A percentile compares a stretch with the other conserved stretches of the same genome.
phyloP scores from a whole-genome alignment of 805 yeast species.

The Zygoascus ofunaensis region DNA sequence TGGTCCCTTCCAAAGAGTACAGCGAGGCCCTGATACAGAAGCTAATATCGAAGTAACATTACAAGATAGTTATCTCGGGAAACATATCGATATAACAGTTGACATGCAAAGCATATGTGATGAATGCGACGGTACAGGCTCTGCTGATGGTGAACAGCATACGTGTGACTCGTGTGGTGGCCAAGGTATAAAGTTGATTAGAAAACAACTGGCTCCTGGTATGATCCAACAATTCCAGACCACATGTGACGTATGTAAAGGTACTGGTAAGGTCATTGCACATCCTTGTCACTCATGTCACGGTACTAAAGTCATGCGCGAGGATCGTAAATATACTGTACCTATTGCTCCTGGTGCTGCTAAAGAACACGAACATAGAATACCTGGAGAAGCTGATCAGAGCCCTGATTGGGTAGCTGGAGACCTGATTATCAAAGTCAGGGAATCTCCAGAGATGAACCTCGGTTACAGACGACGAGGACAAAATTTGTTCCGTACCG shows the following conservation, averaged over 20 bases:
- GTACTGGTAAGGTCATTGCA: slow-evolving; percentile 60
- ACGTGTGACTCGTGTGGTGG: slow-evolving; percentile 68
- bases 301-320: slow-evolving; percentile 58
- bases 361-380: slow-evolving; percentile 47
- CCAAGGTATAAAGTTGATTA: slow-evolving; percentile 53
- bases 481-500: slow-evolving; percentile 67
- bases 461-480: slow-evolving; percentile 84
- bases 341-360: slow-evolving; percentile 63
- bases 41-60: slow-evolving; percentile 50
- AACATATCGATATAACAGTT: slow-evolving; percentile 47
- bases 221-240: slow-evolving; percentile 81
- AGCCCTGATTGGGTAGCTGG: slow-evolving; percentile 80
- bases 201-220: slow-evolving; percentile 77
- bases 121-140: slow-evolving; percentile 76
- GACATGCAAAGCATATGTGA: slow-evolving; percentile 69
- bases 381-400: slow-evolving; percentile 74
- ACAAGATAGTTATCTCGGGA: slow-evolving; percentile 65
- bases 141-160: slow-evolving; percentile 64
- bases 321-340: slow-evolving; percentile 47
- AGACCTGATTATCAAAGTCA: slow-evolving; percentile 53
- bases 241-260: slow-evolving; percentile 71
- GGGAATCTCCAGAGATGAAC: slow-evolving; percentile 45
- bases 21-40: slow-evolving; percentile 54
- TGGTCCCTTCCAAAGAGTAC: slow-evolving; percentile 10
- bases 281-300: slow-evolving; percentile 60